phyloP scores from a whole-genome alignment of 2,329 filamentous ascomycete genomes.

The Alternaria infectoria region DNA sequence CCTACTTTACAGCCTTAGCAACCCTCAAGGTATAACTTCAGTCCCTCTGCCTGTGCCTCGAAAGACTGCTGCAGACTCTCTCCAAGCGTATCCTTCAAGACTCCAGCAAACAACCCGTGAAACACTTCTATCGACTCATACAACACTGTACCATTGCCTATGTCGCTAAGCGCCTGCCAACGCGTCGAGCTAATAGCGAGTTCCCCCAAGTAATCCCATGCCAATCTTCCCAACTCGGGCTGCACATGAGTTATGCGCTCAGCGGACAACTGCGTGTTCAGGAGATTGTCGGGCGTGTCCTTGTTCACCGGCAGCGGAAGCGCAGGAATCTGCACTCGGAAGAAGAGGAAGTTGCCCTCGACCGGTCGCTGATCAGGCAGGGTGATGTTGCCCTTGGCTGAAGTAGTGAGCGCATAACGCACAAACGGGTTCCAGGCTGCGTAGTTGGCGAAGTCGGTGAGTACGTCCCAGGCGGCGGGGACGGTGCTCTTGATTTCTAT shows the following conservation, averaged over 20 bases:
- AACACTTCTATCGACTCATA: conserved; percentile 44
- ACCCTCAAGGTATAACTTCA: conserved; percentile 29
- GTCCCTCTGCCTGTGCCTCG: conserved; percentile 34
- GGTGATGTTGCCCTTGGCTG: conserved; percentile 20
- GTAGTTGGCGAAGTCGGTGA: conserved; percentile 37
- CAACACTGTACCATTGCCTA: conserved; percentile 30
- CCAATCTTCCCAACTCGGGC: conserved; percentile 28
- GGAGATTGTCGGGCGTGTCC: conserved; percentile 32
- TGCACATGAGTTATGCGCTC: conserved; percentile 42
- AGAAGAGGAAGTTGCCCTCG: conserved; percentile 27
- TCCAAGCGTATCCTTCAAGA: conserved; percentile 19
- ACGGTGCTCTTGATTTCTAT: conserved; percentile 32
- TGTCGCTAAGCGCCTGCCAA: conserved; percentile 38
- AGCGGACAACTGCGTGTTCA: conserved; percentile 30
- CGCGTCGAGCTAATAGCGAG: conserved; percentile 23
- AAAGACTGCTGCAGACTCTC: conserved; percentile 32
- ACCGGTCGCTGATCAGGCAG: conserved; percentile 33
- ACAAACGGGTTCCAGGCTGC: conserved; percentile 43
- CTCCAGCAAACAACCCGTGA: conserved; percentile 20
- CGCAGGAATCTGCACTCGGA: conserved; percentile 40
- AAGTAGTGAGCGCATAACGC: conserved; percentile 31
- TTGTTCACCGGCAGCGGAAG: conserved; percentile 35
- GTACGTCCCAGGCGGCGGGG: conserved; percentile 31
- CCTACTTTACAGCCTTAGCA: not conserved
- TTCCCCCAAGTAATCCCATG: conserved; percentile 30